These are phyloP conservation scores for Diophrys sp. DNA, from an alignment of 73 alveolate species.

Conservation along the genomic window DNA sequence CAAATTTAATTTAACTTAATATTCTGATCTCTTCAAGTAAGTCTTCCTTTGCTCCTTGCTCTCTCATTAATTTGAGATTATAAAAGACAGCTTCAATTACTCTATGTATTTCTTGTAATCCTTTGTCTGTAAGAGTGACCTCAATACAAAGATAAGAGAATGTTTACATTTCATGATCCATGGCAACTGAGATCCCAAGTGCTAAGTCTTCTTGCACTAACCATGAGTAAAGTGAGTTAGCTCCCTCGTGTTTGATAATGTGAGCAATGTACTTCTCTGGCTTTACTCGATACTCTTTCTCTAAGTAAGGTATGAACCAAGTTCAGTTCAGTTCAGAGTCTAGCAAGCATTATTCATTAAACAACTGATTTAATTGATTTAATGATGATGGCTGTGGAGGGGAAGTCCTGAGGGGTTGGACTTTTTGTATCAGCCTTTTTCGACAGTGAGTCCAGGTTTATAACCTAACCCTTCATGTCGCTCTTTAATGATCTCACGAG, in stretches of 20 bases:
- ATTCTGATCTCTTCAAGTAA: conserved; percentile 59
- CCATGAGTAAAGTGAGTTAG: conserved; percentile 79
- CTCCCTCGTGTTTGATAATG: conserved; percentile 88
- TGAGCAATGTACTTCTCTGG: conserved; percentile 67
- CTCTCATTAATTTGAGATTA: conserved; percentile 35
- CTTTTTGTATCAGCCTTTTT: no score
- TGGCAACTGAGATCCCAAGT: conserved; percentile 57
- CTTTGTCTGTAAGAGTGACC: conserved; percentile 86
- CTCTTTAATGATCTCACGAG: no score
- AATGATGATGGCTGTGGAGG: no score
- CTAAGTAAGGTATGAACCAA: conserved; percentile 74
- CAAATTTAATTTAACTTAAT: conserved; percentile 54
- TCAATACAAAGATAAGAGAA: conserved; percentile 52
- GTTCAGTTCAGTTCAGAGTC: no score
- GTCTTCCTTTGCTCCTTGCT: conserved; percentile 55
- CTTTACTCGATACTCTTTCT: conserved; percentile 40
- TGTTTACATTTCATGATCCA: conserved; percentile 54
- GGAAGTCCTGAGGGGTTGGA: no score
- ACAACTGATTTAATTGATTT: no score
- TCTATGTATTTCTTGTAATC: conserved; percentile 69
- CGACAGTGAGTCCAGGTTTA: no score
- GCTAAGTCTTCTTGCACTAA: conserved; percentile 84
- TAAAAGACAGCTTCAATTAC: conserved; percentile 78
- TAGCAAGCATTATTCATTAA: no score
- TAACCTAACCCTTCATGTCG: no score